Conservation (phyloP, 345 rosid species). For the Populus tremula region DNA sequence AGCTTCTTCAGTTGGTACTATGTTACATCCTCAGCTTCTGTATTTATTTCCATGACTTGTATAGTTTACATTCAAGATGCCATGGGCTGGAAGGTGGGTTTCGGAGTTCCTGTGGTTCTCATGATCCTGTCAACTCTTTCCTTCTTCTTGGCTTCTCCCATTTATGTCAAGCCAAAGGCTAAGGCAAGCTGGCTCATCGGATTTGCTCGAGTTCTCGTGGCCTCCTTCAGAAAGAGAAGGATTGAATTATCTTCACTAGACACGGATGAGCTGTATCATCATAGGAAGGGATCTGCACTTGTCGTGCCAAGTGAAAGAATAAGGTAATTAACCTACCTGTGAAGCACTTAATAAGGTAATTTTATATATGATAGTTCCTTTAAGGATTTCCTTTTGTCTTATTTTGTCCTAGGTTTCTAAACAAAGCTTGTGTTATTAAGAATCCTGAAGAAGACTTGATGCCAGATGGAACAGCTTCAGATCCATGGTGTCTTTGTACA, state of each 20-base stretch:
- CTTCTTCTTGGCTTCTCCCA: constrained; percentile 41
- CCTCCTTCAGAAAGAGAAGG: constrained; percentile 31
- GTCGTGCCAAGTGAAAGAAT: constrained; percentile 34
- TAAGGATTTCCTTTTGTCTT: background rate
- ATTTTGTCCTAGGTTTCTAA: constrained; percentile 47
- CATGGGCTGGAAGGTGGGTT: constrained; percentile 53
- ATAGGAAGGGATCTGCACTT: constrained; percentile 21
- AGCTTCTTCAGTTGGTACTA: constrained; percentile 51
- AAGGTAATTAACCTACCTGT: constrained; percentile 24
- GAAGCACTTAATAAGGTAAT: no score
- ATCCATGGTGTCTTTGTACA: constrained; percentile 78
- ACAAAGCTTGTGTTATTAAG: constrained; percentile 61
- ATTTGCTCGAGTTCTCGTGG: constrained; percentile 41
- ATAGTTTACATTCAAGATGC: constrained; percentile 46
- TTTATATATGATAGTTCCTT: no score
- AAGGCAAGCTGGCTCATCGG: constrained; percentile 36
- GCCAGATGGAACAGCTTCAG: constrained; percentile 54
- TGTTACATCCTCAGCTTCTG: constrained; percentile 24
- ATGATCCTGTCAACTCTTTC: constrained; percentile 39
- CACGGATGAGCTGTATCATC: constrained; percentile 9
- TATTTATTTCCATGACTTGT: constrained; percentile 33
- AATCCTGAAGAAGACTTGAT: constrained; percentile 49
- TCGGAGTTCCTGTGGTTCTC: constrained; percentile 38
- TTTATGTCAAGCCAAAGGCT: constrained; percentile 36
- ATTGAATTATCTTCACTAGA: constrained; percentile 16